Percentiles rank a stretch among this genome's conserved stretches.
phyloP scores from a whole-genome alignment of 495 filamentous ascomycete species.

The Hypoxylon crocopeplum region DNA sequence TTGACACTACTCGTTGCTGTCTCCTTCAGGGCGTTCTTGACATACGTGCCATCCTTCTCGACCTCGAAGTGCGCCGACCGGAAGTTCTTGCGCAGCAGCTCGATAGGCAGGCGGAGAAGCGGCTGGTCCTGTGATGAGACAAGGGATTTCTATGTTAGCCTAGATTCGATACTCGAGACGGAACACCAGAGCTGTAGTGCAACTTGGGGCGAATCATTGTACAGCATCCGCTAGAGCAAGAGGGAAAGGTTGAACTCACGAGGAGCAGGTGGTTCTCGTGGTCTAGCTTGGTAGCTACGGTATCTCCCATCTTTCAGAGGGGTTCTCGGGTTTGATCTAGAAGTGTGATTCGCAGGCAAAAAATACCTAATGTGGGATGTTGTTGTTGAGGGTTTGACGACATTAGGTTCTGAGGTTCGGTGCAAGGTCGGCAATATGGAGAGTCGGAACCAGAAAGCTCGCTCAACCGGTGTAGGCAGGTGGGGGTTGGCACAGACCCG shows the following conservation, averaged over 20 bases:
- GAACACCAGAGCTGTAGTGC: too few relatives aligned
- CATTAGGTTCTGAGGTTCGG: too few relatives aligned
- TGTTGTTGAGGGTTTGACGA: neutral
- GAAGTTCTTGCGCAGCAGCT: conserved; percentile 91
- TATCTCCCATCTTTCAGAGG: conserved; percentile 49
- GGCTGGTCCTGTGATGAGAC: conserved; percentile 81
- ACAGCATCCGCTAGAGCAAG: too few relatives aligned
- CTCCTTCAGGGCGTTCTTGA: conserved; percentile 73
- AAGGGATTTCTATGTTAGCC: conserved; percentile 1
- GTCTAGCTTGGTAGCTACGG: conserved; percentile 52
- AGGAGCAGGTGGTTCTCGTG: conserved; percentile 57
- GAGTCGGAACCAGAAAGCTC: neutral
- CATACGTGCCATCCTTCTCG: conserved; percentile 75
- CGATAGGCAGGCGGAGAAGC: conserved; percentile 87
- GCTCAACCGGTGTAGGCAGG: conserved; percentile 15
- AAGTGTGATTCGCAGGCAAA: neutral
- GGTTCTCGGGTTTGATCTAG: neutral
- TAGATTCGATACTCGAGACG: neutral
- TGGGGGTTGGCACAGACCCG: conserved; percentile 19
- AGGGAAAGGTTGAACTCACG: conserved; percentile 37
- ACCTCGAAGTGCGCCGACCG: conserved; percentile 82
- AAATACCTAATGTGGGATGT: neutral
- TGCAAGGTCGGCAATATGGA: conserved; percentile 21
- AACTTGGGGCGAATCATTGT: too few relatives aligned
- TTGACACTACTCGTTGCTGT: conserved; percentile 70